phyloP scores from a whole-genome alignment of 352 stramenopile species.

The Pythium oligandrum region DNA sequence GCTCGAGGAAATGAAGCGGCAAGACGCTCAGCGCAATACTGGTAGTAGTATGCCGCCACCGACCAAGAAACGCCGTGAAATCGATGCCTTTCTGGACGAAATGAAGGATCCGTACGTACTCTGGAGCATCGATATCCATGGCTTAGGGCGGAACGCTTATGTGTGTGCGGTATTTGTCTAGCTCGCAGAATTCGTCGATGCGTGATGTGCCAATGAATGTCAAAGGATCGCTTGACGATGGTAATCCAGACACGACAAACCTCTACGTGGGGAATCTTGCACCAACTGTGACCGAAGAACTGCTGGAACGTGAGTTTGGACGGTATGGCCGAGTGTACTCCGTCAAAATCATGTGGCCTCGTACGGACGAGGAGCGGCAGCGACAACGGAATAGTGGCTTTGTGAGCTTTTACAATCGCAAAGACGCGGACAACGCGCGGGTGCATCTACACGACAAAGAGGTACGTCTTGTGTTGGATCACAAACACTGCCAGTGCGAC shows the following conservation, averaged over 20 bases:
- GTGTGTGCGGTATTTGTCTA: not conserved
- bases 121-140: too few species aligned
- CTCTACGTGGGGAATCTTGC: constrained; percentile 94
- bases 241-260: constrained; percentile 89
- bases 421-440: constrained; percentile 81
- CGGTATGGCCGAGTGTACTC: constrained; percentile 91
- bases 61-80: constrained; percentile 61
- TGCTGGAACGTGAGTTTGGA: constrained; percentile 82
- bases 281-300: constrained; percentile 90
- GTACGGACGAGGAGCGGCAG: constrained; percentile 89
- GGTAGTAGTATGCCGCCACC: not conserved
- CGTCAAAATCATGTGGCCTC: constrained; percentile 99
- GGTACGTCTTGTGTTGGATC: constrained; percentile 26
- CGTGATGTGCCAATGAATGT: constrained; percentile 10
- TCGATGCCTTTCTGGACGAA: constrained; percentile 87
- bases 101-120: constrained; percentile 66
- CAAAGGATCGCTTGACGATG: constrained; percentile 82
- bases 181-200: constrained; percentile 4
- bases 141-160: too few species aligned
- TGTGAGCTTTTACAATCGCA: constrained; percentile 90
- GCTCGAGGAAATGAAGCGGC: constrained; percentile 70
- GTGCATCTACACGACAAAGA: constrained; percentile 63
- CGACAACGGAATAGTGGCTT: constrained; percentile 92
- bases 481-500: too few species aligned
- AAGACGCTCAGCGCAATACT: constrained; percentile 14